phyloP scores from a whole-genome alignment of 345 rosid genomes.

The Populus nigra region DNA sequence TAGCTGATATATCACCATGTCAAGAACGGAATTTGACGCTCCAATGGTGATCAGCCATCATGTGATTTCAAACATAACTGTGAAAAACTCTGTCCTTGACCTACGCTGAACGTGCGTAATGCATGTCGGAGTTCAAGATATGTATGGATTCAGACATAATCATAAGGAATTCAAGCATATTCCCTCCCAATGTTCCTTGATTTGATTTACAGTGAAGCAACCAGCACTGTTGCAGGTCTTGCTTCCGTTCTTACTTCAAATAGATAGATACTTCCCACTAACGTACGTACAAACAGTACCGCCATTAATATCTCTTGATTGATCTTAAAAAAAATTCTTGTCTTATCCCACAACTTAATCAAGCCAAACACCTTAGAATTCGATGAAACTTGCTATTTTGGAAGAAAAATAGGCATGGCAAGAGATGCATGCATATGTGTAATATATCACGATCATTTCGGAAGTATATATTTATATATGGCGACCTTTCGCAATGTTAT shows the following conservation, averaged over 20 bases:
- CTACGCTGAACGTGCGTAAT: background rate
- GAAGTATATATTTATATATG: no score
- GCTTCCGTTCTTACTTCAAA: background rate
- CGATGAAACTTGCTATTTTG: no score
- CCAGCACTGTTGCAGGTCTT: background rate
- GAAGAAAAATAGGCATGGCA: no score
- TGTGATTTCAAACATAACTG: background rate
- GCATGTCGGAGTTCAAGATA: background rate
- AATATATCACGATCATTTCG: no score
- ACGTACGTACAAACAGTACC: no score
- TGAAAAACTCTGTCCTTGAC: background rate
- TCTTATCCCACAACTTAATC: no score
- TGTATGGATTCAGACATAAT: slow-evolving; percentile 13
- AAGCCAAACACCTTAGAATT: no score
- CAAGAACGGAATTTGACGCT: no score
- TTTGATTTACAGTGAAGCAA: slow-evolving; percentile 19
- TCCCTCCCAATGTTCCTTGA: background rate
- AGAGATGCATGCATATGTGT: no score
- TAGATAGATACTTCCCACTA: background rate
- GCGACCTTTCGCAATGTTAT: background rate
- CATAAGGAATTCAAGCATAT: background rate
- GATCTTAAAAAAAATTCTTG: no score
- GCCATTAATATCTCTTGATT: no score
- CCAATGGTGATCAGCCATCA: no score
- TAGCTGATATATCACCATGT: background rate